Evolutionary conservation across 2,329 filamentous ascomycete genomes (phyloP).

Genomic region (Neocatenulostroma microsporum): DNA sequence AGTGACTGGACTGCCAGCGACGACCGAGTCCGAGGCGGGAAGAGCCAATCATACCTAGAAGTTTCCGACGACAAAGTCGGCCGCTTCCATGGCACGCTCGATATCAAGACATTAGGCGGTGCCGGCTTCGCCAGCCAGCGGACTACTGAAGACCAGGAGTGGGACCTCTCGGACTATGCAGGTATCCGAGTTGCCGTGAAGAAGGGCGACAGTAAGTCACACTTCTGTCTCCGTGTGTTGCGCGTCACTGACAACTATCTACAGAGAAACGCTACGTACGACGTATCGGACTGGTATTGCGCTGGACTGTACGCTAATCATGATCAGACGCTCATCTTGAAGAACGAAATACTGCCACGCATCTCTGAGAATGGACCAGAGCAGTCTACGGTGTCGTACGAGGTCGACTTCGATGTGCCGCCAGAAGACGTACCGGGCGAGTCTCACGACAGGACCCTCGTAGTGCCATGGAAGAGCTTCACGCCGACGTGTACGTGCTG

Average conservation of each 20-base stretch:
- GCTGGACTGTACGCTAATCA: too few relatives aligned
- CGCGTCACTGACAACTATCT: background rate
- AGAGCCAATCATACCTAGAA: slow-evolving; percentile 50
- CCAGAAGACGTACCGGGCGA: slow-evolving; percentile 22
- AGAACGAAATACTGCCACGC: slow-evolving; percentile 56
- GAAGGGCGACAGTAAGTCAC: slow-evolving; percentile 41
- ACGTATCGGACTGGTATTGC: too few relatives aligned
- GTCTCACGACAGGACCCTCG: slow-evolving; percentile 34
- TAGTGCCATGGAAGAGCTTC: slow-evolving; percentile 57
- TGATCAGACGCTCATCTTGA: slow-evolving; percentile 68
- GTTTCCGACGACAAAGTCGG: slow-evolving; percentile 33
- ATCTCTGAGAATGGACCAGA: slow-evolving; percentile 59
- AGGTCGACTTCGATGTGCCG: slow-evolving; percentile 55
- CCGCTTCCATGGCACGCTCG: slow-evolving; percentile 59
- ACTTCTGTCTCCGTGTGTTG: background rate
- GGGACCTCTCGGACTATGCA: slow-evolving; percentile 57
- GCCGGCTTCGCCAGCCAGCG: slow-evolving; percentile 77
- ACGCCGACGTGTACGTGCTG: slow-evolving; percentile 52
- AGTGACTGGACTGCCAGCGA: too few relatives aligned
- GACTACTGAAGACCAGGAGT: slow-evolving; percentile 51
- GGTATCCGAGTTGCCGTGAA: slow-evolving; percentile 52
- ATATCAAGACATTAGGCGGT: slow-evolving; percentile 66
- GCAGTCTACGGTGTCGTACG: slow-evolving; percentile 64
- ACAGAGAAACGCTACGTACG: slow-evolving; percentile 56
- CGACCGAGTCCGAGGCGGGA: slow-evolving; percentile 69